Evolutionary conservation across 129 eudicot species (phyloP).

Genomic region (Helianthus tuberosus): DNA sequence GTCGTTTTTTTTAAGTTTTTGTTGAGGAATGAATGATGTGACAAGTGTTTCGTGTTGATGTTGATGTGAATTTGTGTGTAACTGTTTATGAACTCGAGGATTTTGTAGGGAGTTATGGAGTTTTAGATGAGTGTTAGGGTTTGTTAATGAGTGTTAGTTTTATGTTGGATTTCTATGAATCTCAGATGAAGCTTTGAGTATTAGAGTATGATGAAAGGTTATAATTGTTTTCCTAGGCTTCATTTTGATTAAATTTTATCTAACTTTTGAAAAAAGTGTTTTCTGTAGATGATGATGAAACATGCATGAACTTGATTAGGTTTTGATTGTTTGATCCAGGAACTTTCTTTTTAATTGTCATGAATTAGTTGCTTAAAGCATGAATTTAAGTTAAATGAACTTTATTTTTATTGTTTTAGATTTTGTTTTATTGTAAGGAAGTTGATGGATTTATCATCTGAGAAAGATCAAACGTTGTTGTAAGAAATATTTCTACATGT

Average conservation of each 20-base stretch:
- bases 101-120: background rate
- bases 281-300: conserved; percentile 6
- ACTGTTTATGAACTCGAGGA: background rate
- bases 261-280: background rate
- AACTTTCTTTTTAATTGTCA: conserved; percentile 5
- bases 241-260: background rate
- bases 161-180: background rate
- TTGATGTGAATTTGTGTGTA: background rate
- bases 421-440: conserved; percentile 1
- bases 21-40: conserved; percentile 11
- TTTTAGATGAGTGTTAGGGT: conserved; percentile 14
- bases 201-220: background rate
- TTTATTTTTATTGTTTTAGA: background rate
- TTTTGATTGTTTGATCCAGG: conserved; percentile 1
- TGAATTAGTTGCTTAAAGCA: conserved; percentile 7
- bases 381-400: background rate
- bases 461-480: background rate
- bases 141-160: background rate
- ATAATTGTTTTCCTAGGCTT: background rate
- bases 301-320: background rate
- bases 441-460: conserved; percentile 1
- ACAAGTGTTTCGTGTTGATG: conserved; percentile 11
- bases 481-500: background rate
- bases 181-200: background rate
- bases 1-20: background rate